phyloP scores from a whole-genome alignment of 1,139 yeast genomes.

The Hansenula lynferdii region DNA sequence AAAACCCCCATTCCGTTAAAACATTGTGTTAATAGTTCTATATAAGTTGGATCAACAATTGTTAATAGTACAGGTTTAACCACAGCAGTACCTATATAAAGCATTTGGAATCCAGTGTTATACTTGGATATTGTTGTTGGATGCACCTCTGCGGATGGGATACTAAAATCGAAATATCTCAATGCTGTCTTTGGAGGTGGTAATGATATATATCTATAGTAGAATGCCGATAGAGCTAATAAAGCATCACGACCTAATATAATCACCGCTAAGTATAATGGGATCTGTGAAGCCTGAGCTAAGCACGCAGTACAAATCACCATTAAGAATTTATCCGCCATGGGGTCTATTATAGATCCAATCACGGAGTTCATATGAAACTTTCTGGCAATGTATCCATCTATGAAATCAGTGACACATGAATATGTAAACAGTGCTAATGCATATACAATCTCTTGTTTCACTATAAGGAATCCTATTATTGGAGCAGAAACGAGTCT shows the following conservation, averaged over 20 bases:
- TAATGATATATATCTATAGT: constrained; percentile 67
- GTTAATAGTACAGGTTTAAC: constrained; percentile 52
- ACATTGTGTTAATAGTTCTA: constrained; percentile 9
- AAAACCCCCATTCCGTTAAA: constrained; percentile 43
- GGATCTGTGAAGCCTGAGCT: constrained; percentile 65
- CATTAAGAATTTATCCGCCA: constrained; percentile 93
- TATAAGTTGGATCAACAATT: constrained; percentile 13
- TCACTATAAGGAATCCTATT: constrained; percentile 72
- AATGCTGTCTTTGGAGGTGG: constrained; percentile 71
- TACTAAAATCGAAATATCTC: constrained; percentile 71
- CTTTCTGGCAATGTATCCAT: constrained; percentile 84
- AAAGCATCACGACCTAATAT: constrained; percentile 84
- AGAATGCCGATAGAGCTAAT: constrained; percentile 71
- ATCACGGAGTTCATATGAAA: constrained; percentile 74
- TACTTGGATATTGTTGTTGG: constrained; percentile 87
- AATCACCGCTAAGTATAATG: constrained; percentile 59
- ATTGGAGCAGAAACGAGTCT: constrained; percentile 77
- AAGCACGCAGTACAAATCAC: constrained; percentile 76
- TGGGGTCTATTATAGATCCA: constrained; percentile 91
- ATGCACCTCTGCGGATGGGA: constrained; percentile 82
- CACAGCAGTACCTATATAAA: constrained; percentile 75
- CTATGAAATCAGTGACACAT: constrained; percentile 85
- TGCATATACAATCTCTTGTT: constrained; percentile 58
- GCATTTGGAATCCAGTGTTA: constrained; percentile 90
- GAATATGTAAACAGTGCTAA: constrained; percentile 75